Percentiles rank a stretch among this genome's conserved stretches.
Evolutionary conservation across 169 alveolate genomes (phyloP).

Genomic region (Toxoplasma gondii): DNA sequence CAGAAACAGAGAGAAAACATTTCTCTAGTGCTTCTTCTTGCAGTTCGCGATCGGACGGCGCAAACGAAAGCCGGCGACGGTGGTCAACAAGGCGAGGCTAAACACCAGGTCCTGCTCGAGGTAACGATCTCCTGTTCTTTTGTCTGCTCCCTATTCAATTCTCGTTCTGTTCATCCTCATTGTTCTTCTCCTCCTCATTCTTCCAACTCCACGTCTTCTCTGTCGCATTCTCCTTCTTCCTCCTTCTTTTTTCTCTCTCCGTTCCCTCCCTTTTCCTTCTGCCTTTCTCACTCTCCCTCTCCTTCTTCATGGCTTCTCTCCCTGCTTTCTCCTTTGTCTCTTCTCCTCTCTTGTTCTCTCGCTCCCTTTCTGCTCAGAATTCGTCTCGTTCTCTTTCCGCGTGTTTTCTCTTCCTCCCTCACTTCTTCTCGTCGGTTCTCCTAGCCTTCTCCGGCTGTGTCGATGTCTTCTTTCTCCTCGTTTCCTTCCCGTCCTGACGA

Average conservation of each 20-base stretch:
- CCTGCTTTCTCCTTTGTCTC: not conserved
- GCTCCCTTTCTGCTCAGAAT: not conserved
- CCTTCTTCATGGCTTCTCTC: not conserved
- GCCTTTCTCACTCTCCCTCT: not conserved
- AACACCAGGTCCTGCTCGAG: conserved; percentile 33
- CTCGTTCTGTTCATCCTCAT: too few species aligned
- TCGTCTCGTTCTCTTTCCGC: not conserved
- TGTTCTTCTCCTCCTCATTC: too few species aligned
- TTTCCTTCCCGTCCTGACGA: too few species aligned
- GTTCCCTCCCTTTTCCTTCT: not conserved
- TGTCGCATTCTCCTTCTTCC: too few species aligned
- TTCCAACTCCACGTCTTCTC: too few species aligned
- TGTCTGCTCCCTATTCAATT: too few species aligned
- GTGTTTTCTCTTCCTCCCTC: not conserved
- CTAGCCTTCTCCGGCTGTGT: not conserved
- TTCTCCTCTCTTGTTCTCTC: not conserved
- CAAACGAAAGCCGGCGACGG: not conserved
- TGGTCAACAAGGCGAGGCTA: not conserved
- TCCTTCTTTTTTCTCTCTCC: not conserved
- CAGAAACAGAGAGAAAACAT: too few species aligned
- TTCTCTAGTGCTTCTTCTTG: not conserved
- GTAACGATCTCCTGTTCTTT: not conserved
- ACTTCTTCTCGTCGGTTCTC: not conserved
- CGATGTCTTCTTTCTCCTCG: not conserved
- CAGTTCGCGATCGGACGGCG: conserved; percentile 25